Evolutionary conservation across 495 filamentous ascomycete genomes (phyloP).

Genomic region (Lasiosphaeris hirsuta): DNA sequence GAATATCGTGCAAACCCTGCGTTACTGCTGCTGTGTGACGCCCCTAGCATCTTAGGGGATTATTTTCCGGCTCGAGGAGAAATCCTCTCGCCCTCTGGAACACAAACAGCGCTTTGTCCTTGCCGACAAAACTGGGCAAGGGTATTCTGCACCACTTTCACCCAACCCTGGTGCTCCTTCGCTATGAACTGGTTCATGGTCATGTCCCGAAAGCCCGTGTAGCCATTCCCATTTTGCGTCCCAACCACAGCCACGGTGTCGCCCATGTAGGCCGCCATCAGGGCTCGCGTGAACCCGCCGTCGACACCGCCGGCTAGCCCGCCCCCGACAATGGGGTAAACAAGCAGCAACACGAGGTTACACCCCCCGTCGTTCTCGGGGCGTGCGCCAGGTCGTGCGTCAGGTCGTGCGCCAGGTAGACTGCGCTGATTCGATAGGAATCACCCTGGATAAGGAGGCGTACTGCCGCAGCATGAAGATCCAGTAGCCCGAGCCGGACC

Average conservation of each 20-base stretch:
- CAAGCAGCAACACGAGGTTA: conserved; percentile 52
- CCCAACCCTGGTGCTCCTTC: conserved; percentile 40
- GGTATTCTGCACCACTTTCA: conserved; percentile 44
- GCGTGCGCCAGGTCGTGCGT: conserved; percentile 45
- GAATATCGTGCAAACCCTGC: too few species aligned
- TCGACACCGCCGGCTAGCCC: conserved; percentile 29
- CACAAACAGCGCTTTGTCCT: conserved; percentile 54
- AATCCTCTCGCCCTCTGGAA: conserved; percentile 34
- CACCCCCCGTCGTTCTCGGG: conserved; percentile 31
- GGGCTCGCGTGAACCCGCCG: conserved; percentile 48
- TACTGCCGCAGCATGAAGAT: conserved; percentile 37
- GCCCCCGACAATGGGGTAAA: conserved; percentile 57
- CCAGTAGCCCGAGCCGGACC: conserved; percentile 63
- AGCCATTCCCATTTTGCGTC: conserved; percentile 63
- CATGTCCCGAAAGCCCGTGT: conserved; percentile 54
- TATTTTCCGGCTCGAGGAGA: not conserved
- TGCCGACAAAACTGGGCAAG: conserved; percentile 53
- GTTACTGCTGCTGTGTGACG: too few species aligned
- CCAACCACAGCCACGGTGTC: conserved; percentile 57
- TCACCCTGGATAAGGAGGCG: conserved; percentile 16
- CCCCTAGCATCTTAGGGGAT: not conserved
- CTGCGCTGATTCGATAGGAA: conserved; percentile 50
- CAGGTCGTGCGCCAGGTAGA: conserved; percentile 55
- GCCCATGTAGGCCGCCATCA: conserved; percentile 54
- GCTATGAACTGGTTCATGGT: conserved; percentile 56